Evolutionary conservation across 192 early-diverging fungal species (phyloP).

Genomic region (Umbelopsis isabellina): DNA sequence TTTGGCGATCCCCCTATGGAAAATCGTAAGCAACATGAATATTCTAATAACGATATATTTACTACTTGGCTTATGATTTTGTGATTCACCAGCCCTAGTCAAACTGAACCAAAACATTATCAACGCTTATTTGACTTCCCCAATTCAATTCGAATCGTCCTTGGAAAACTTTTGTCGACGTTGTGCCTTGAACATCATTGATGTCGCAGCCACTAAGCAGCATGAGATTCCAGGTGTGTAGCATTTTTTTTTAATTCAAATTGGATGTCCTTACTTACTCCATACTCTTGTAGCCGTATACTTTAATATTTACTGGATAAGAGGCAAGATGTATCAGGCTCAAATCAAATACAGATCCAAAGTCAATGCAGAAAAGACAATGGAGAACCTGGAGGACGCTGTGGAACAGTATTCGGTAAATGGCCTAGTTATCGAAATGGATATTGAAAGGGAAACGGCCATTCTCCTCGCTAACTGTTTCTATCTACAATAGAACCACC

Average conservation of each 20-base stretch:
- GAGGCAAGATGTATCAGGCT: conserved; percentile 54
- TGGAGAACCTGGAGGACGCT: conserved; percentile 60
- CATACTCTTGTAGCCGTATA: conserved; percentile 43
- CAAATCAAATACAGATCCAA: conserved; percentile 56
- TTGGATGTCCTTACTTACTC: background rate
- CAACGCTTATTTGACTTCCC: conserved; percentile 38
- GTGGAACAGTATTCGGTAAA: conserved; percentile 55
- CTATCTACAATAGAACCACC: conserved; percentile 37
- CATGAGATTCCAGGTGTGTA: conserved; percentile 34
- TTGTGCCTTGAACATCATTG: conserved; percentile 23
- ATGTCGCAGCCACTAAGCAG: conserved; percentile 4
- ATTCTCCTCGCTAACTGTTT: background rate
- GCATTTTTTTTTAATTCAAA: background rate
- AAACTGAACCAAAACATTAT: conserved; percentile 44
- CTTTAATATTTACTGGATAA: conserved; percentile 58
- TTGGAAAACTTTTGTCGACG: conserved; percentile 21
- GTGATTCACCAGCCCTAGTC: conserved; percentile 20
- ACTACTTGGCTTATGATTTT: background rate
- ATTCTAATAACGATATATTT: conserved; percentile 13
- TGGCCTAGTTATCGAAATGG: background rate
- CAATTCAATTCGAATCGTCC: conserved; percentile 37
- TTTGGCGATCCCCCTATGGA: conserved; percentile 54
- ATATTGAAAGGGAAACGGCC: background rate
- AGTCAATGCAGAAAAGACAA: conserved; percentile 50
- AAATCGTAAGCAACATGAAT: conserved; percentile 37